Percentiles rank a stretch among this genome's conserved stretches.
These are phyloP conservation scores for Auriscalpium orientale DNA, from an alignment of 768 basidiomycete genomes.

Conservation along the genomic window DNA sequence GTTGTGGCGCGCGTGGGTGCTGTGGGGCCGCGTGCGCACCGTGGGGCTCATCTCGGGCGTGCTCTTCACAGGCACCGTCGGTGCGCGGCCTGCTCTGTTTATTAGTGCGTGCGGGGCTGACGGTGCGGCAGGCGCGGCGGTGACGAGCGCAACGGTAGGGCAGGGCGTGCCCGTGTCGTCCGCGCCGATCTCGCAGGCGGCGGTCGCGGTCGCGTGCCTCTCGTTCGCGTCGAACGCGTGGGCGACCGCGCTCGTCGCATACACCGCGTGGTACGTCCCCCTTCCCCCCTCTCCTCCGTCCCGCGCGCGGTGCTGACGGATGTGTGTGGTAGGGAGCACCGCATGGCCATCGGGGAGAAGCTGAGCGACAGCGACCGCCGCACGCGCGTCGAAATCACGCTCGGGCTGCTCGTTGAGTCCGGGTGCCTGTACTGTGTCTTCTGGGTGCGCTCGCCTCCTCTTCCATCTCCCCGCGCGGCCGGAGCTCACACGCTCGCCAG, in stretches of 20 bases:
- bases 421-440: neutral
- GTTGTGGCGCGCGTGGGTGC: neutral
- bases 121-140: neutral
- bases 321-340: neutral
- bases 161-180: neutral
- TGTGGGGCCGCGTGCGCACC: conserved; percentile 2
- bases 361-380: neutral
- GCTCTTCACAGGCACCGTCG: neutral
- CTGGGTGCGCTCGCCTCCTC: neutral
- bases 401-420: neutral
- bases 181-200: neutral
- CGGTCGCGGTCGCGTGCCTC: neutral
- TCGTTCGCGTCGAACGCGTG: neutral
- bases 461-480: neutral
- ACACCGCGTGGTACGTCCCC: neutral
- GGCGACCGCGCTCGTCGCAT: neutral
- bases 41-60: neutral
- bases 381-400: neutral
- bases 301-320: neutral
- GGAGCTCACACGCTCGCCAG: neutral
- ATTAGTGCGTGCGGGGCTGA: neutral
- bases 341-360: neutral
- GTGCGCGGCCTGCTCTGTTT: neutral
- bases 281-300: neutral
- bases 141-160: neutral